Percentiles rank a stretch among this genome's conserved stretches.
phyloP scores from a whole-genome alignment of 139 green algal genomes.

The Micromonas pusilla region DNA sequence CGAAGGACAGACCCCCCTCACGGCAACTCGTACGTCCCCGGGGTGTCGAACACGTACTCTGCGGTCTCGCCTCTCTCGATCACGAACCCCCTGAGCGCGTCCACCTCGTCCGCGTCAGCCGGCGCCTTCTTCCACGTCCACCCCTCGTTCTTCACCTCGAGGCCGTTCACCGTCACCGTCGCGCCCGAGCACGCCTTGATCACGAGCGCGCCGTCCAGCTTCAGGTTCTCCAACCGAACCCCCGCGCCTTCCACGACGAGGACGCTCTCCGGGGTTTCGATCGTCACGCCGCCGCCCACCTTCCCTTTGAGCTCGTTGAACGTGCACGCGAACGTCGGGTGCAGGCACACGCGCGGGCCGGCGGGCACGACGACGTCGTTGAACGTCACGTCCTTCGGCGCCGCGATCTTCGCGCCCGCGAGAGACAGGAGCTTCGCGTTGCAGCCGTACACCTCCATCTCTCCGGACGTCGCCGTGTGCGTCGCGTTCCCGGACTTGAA shows the following conservation, averaged over 20 bases:
- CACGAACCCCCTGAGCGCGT: neutral
- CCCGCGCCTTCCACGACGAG: constrained; percentile 66
- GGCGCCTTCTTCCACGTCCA: constrained; percentile 56
- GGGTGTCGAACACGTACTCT: neutral
- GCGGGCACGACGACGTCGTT: neutral
- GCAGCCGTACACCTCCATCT: constrained; percentile 67
- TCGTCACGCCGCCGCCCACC: neutral
- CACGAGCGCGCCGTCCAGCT: constrained; percentile 71
- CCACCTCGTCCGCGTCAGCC: neutral
- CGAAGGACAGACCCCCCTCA: neutral
- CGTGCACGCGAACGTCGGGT: constrained; percentile 9
- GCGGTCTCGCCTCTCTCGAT: neutral
- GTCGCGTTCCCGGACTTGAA: constrained; percentile 62
- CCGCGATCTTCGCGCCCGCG: neutral
- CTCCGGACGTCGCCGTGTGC: constrained; percentile 79
- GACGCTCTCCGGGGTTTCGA: neutral
- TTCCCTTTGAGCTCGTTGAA: constrained; percentile 44
- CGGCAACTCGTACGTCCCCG: neutral
- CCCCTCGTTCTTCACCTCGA: constrained; percentile 69
- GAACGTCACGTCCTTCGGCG: neutral
- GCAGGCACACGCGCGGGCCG: constrained; percentile 4
- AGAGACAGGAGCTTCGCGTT: constrained; percentile 44
- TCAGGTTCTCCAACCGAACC: constrained; percentile 44
- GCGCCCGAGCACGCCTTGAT: constrained; percentile 51
- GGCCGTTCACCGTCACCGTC: constrained; percentile 37